Base-by-base conservation (phyloP, 202 grass and related monocot genomes). In the Setaria viridis region DNA sequence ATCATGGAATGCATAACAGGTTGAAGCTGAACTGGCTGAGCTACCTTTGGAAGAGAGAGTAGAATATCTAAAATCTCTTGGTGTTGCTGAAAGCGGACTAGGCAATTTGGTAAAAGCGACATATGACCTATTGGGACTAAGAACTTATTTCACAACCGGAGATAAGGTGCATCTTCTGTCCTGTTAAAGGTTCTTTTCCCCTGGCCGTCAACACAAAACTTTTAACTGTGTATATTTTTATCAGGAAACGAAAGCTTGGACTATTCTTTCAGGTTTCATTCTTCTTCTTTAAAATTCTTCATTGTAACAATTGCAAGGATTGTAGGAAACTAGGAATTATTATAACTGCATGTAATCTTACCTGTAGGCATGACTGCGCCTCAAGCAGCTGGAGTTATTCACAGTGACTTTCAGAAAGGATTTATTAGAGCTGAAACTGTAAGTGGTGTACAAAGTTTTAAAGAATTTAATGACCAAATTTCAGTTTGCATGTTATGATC, bases 401-500 rank as follows among this genome's bases (percentile, higher is more conserved):
- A 98, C 67, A 94, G 91, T n/a, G 96, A 99, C 81, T 99, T 99
- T 70, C 93, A 99, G 84, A 99, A 99, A 94, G 96, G 96, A 16
- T 99, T 99, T 76, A 99, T 99, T 91, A 89, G 96, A 94, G 93
- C 96, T 84, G 96, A 99, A 86, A 99, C 96, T 67, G 96, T 99
- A 84, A 94, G 91, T 86, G 76, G n/a, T 53, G 83, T 43, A 67
- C 20, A 9, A 81, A 39, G 11, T 66, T 29, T 19, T 70, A 88
- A 88, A 63, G 35, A 63, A 56, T 90, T 84, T 3, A 46, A 15
- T 79, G 58, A 21, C 43, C 72, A 72, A 29, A 39, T 34, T 88
- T 73, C 64, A 43, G 30, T 78, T 48, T 85, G 15, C 62, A 9
- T 2, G 4, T 30, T 59, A 17, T 19, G 13, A 41, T 70, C 46